Conservation (phyloP, 768 basidiomycete genomes). For the Suillus discolor region DNA sequence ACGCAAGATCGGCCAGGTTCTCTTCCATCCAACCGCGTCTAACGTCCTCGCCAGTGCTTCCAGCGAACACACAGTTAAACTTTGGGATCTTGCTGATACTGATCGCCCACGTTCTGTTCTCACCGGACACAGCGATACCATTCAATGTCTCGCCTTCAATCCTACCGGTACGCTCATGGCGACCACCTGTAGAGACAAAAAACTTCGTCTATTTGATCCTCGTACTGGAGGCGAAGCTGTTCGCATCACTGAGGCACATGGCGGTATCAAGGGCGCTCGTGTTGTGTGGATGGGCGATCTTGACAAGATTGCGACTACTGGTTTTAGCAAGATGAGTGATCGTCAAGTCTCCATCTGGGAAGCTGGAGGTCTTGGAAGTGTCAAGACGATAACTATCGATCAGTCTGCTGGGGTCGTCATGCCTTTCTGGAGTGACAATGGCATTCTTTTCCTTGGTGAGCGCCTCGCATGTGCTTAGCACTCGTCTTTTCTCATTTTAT, state of each 20-base stretch:
- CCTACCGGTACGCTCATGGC: slow-evolving; percentile 77
- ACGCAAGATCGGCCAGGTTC: slow-evolving; percentile 91
- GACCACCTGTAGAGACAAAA: slow-evolving; percentile 92
- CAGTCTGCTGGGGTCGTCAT: slow-evolving; percentile 92
- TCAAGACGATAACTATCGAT: slow-evolving; percentile 82
- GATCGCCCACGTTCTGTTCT: slow-evolving; percentile 65
- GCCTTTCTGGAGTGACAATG: slow-evolving; percentile 98
- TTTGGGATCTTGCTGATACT: slow-evolving; percentile 87
- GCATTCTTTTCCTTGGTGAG: slow-evolving; percentile 79
- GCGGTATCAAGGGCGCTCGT: slow-evolving; percentile 90
- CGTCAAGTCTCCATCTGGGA: slow-evolving; percentile 93
- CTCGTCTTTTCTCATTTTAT: background rate
- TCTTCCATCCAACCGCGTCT: slow-evolving; percentile 90
- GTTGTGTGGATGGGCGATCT: slow-evolving; percentile 90
- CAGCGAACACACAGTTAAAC: slow-evolving; percentile 84
- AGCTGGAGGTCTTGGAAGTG: slow-evolving; percentile 66
- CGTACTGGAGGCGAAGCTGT: slow-evolving; percentile 82
- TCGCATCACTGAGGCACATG: slow-evolving; percentile 81
- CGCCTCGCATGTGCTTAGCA: slow-evolving; percentile 20
- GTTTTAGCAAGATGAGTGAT: slow-evolving; percentile 97
- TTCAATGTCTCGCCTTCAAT: slow-evolving; percentile 86
- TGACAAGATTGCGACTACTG: slow-evolving; percentile 91
- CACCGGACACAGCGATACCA: slow-evolving; percentile 80
- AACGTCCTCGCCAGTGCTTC: slow-evolving; percentile 82
- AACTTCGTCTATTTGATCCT: slow-evolving; percentile 91